Evolutionary conservation across 1,139 yeast species (phyloP), one percentile per base, ranked within the genome.

Genomic region (Yarrowia galli): DNA sequence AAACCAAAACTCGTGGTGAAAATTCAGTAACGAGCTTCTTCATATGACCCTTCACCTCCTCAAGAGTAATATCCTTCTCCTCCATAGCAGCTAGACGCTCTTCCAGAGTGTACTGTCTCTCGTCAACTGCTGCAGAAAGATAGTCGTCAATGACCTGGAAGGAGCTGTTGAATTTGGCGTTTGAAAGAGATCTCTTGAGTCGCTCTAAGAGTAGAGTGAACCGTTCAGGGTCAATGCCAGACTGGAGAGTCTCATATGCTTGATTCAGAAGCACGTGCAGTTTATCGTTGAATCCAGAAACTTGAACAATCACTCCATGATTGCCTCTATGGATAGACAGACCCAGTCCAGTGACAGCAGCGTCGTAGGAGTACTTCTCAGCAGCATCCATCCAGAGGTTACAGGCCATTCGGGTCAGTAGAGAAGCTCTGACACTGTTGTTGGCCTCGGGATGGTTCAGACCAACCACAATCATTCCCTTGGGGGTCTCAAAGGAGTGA

Each of bases 401-500:
- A 18, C 42, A 28, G 4, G 42, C 51, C 42, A 58, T 16, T 7
- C 51, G 64, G 16, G 64, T 58, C 36, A 58, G 9, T 15, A 58
- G 18, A n/a, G 25, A n/a, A 2, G 8, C 81, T 28, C 83, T 78
- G 1, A 91, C 86, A 13, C 88, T 85, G 0, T 83, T 78, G 66
- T 84, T 84, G 0, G 91, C 81, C 8, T 83, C 80, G 0, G 97
- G 97, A 48, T 70, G 79, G 71, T 88, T 89, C 70, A 95, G 81
- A 61, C 85, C 82, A 63, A 91, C 77, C 66, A 85, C 85, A 40
- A 92, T 85, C 63, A 85, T 82, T 0, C 95, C 96, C 78, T 93
- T 91, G 63, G 99, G 99, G 20, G 91, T 89, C 82, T 90, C 87
- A 75, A 95, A 91, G 72, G 93, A 97, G 78, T 95, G 40, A 40